A percentile compares a stretch with the other conserved stretches of the same genome.
Conservation (phyloP, 768 basidiomycete species). For the Leccinum rimulosum region DNA sequence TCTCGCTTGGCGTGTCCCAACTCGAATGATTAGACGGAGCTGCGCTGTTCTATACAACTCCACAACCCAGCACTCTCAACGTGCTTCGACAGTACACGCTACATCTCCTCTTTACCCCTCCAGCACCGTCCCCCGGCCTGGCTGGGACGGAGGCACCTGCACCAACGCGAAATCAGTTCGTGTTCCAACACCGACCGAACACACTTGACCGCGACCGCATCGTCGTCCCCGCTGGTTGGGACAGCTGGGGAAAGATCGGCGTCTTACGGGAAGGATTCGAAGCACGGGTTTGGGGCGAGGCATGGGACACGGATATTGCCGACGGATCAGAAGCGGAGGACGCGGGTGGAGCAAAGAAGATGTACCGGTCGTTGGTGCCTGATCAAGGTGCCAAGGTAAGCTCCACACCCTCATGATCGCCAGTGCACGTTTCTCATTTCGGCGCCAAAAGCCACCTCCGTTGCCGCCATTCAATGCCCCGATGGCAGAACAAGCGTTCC, state of each 20-base stretch:
- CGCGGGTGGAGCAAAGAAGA: slow-evolving; percentile 55
- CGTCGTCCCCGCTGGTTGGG: slow-evolving; percentile 95
- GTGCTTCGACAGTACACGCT: slow-evolving; percentile 81
- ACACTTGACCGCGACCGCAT: slow-evolving; percentile 90
- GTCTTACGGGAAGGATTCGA: slow-evolving; percentile 92
- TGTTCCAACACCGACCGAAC: slow-evolving; percentile 85
- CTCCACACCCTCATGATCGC: not conserved
- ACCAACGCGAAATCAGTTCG: slow-evolving; percentile 75
- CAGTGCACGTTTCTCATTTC: not conserved
- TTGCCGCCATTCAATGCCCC: slow-evolving; percentile 78
- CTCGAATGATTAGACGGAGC: slow-evolving; percentile 72
- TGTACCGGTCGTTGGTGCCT: slow-evolving; percentile 72
- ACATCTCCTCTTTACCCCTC: slow-evolving; percentile 60
- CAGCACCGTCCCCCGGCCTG: slow-evolving; percentile 51
- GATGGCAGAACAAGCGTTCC: slow-evolving; percentile 86
- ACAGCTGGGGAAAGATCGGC: slow-evolving; percentile 94
- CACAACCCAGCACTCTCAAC: slow-evolving; percentile 69
- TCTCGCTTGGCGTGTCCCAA: not conserved
- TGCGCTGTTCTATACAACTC: slow-evolving; percentile 86
- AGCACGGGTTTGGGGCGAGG: slow-evolving; percentile 72
- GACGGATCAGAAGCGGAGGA: slow-evolving; percentile 39
- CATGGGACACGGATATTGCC: slow-evolving; percentile 72
- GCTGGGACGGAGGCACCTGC: slow-evolving; percentile 36
- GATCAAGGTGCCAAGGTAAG: slow-evolving; percentile 73
- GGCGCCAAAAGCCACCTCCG: slow-evolving; percentile 48